phyloP scores from a whole-genome alignment of 2,329 filamentous ascomycete genomes.

The Blastomyces gilchristii region DNA sequence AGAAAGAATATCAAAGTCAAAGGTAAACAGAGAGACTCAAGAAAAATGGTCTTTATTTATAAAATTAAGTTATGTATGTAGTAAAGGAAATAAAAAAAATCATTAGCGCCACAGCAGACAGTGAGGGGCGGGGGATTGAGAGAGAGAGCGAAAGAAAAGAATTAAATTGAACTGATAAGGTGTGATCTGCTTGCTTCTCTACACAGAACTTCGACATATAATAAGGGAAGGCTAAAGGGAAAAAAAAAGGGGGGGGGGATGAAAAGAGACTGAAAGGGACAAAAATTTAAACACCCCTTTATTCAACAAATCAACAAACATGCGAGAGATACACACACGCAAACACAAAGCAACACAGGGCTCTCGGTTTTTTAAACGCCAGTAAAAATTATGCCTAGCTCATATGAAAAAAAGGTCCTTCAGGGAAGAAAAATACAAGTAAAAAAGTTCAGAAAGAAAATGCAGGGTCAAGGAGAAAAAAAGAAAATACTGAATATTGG shows the following conservation, averaged over 20 bases:
- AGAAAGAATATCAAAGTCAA: no score
- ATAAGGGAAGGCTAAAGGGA: no score
- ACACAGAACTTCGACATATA: no score
- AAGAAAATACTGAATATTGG: not conserved
- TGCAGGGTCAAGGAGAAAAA: not conserved
- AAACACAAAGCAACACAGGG: not conserved
- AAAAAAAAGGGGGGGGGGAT: not conserved
- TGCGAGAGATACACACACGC: not conserved
- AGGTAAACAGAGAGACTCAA: no score
- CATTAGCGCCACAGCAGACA: no score
- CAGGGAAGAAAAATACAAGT: not conserved
- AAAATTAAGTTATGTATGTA: no score
- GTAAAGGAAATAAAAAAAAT: no score
- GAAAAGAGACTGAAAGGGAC: not conserved
- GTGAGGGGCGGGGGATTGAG: no score
- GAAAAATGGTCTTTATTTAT: no score
- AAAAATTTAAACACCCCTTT: not conserved
- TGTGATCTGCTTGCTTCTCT: not conserved
- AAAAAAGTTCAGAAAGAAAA: not conserved
- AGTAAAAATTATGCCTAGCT: not conserved
- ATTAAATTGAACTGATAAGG: not conserved
- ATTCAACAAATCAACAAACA: not conserved
- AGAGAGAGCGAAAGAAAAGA: not conserved
- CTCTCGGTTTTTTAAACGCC: not conserved
- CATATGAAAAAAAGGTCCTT: not conserved